phyloP scores from a whole-genome alignment of 176 grass and related monocot species.

The Oryza coarctata region DNA sequence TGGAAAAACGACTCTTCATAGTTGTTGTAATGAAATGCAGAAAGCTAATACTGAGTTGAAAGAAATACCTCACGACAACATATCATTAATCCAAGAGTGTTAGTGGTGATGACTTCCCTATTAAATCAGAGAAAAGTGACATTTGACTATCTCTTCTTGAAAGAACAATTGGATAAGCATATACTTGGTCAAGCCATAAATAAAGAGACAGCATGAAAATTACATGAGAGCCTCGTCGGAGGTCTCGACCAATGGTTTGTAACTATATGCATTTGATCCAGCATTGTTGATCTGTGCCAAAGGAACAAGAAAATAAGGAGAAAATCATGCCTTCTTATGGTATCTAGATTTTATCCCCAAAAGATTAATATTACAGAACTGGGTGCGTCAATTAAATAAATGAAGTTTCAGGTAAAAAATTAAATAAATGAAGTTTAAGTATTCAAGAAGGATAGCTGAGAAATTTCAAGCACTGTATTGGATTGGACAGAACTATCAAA shows the following conservation, averaged over 20 bases:
- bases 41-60: slow-evolving; percentile 39
- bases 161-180: not conserved
- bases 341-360: slow-evolving; percentile 1
- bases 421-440: slow-evolving; percentile 5
- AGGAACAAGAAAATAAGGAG: slow-evolving; percentile 8
- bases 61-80: slow-evolving; percentile 88
- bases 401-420: slow-evolving; percentile 5
- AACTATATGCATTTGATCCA: slow-evolving; percentile 98
- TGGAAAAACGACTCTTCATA: slow-evolving; percentile 16
- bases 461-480: not conserved
- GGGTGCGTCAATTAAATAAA: not conserved
- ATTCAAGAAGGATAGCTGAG: slow-evolving; percentile 1
- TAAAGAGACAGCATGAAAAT: slow-evolving; percentile 32
- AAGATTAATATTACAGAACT: not conserved
- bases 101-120: slow-evolving; percentile 96
- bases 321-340: not conserved
- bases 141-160: slow-evolving; percentile 14
- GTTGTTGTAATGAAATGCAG: not conserved
- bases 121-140: slow-evolving; percentile 25
- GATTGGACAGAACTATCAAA: no score
- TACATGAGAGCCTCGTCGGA: slow-evolving; percentile 97
- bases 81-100: slow-evolving; percentile 93
- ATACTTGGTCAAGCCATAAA: not conserved
- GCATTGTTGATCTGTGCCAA: slow-evolving; percentile 91
- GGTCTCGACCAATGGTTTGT: slow-evolving; percentile 85